A percentile compares a stretch with the other conserved stretches of the same genome.
phyloP scores from a whole-genome alignment of 1,284 basidiomycete genomes.

The Cryptococcus sp. region DNA sequence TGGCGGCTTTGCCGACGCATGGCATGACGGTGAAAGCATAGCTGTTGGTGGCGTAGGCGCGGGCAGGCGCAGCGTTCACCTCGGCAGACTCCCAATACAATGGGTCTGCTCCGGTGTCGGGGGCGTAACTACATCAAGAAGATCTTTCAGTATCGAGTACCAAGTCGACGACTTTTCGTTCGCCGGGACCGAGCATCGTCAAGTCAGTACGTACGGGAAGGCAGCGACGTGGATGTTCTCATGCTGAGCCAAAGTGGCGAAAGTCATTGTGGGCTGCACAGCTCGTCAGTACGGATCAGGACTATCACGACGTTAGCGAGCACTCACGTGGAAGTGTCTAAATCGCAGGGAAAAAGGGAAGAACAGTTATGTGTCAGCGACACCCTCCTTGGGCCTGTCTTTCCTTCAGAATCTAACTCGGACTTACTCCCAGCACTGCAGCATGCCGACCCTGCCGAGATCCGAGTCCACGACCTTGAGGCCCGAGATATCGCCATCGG shows the following conservation, averaged over 20 bases:
- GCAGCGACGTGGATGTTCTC: background rate
- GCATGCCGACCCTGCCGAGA: background rate
- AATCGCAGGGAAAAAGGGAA: no score
- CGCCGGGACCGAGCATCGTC: background rate
- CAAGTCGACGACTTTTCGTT: background rate
- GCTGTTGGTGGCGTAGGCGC: background rate
- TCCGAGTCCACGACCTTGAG: conserved; percentile 7
- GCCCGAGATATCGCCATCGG: conserved; percentile 1
- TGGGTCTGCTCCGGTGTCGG: background rate
- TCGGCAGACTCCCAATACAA: background rate
- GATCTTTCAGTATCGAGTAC: background rate
- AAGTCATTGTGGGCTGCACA: conserved; percentile 1
- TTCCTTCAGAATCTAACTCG: no score
- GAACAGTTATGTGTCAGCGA: no score
- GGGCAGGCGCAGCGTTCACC: background rate
- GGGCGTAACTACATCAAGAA: background rate
- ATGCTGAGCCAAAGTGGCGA: background rate
- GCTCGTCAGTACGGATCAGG: background rate
- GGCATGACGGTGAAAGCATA: background rate
- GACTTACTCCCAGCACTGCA: background rate
- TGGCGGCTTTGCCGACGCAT: background rate
- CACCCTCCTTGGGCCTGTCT: no score
- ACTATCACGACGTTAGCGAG: background rate
- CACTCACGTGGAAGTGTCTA: background rate
- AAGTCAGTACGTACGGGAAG: background rate